Conservation (phyloP, 2,329 filamentous ascomycete species). For the Microascus cirrosus region DNA sequence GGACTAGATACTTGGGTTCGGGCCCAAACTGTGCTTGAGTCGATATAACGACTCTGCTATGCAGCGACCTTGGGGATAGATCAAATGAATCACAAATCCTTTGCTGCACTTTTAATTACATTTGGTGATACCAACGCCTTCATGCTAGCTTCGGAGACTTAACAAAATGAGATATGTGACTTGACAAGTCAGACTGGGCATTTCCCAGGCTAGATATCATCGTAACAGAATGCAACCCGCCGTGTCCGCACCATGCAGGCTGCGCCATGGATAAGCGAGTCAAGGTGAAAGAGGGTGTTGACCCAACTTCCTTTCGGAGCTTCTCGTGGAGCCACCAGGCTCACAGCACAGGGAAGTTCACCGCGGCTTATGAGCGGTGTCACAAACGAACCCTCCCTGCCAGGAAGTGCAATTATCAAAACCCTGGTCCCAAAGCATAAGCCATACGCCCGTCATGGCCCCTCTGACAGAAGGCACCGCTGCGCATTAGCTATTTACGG, state of each 20-base stretch:
- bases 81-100: not conserved
- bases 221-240: not conserved
- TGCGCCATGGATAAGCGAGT: not conserved
- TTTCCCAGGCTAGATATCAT: not conserved
- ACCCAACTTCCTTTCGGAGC: too few relatives aligned
- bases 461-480: too few relatives aligned
- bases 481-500: too few relatives aligned
- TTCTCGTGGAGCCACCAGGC: too few relatives aligned
- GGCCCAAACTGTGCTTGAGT: not conserved
- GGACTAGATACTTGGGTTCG: not conserved
- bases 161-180: not conserved
- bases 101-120: not conserved
- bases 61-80: not conserved
- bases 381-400: too few relatives aligned
- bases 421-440: too few relatives aligned
- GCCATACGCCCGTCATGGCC: too few relatives aligned
- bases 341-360: too few relatives aligned
- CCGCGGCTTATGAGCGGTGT: too few relatives aligned
- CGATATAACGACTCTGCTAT: not conserved
- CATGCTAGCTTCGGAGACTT: not conserved
- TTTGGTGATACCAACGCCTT: not conserved
- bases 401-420: too few relatives aligned
- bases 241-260: not conserved
- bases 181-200: not conserved
- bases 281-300: not conserved